Conservation (phyloP, 208 protist genomes). For the Willaertia magna region DNA sequence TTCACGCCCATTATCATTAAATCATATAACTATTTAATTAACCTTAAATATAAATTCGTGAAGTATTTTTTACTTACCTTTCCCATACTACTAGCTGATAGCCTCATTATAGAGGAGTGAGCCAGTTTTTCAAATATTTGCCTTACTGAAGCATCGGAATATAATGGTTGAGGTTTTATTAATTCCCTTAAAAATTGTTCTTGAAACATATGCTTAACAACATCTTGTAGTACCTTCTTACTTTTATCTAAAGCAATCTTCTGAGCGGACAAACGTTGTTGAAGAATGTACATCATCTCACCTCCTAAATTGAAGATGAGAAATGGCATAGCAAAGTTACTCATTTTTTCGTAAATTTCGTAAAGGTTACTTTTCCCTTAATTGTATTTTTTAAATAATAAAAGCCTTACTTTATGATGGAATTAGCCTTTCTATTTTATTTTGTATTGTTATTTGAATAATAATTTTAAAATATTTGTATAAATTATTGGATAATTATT, state of each 20-base stretch:
- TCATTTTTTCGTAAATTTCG: conserved; percentile 36
- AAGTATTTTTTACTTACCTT: conserved; percentile 49
- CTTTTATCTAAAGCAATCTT: conserved; percentile 41
- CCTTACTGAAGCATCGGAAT: conserved; percentile 39
- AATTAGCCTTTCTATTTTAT: no score
- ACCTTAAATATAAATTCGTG: no score
- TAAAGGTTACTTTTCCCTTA: no score
- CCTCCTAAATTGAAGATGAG: conserved; percentile 68
- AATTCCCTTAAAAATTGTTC: conserved; percentile 58
- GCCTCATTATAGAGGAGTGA: conserved; percentile 61
- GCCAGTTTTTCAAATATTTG: conserved; percentile 60
- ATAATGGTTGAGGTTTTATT: conserved; percentile 60
- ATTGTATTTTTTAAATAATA: no score
- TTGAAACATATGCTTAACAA: conserved; percentile 55
- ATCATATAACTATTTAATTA: conserved; percentile 65
- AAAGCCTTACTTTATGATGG: no score
- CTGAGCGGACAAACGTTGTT: conserved; percentile 65
- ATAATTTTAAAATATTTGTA: no score
- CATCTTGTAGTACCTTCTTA: conserved; percentile 44
- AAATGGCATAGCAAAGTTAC: conserved; percentile 53
- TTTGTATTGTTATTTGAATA: no score
- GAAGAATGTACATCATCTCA: conserved; percentile 81
- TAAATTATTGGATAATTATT: no score
- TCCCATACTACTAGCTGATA: conserved; percentile 59
- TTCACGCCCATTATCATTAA: conserved; percentile 79